Conservation (phyloP, 2,329 filamentous ascomycete species). For the Penicillium psychrosexuale region DNA sequence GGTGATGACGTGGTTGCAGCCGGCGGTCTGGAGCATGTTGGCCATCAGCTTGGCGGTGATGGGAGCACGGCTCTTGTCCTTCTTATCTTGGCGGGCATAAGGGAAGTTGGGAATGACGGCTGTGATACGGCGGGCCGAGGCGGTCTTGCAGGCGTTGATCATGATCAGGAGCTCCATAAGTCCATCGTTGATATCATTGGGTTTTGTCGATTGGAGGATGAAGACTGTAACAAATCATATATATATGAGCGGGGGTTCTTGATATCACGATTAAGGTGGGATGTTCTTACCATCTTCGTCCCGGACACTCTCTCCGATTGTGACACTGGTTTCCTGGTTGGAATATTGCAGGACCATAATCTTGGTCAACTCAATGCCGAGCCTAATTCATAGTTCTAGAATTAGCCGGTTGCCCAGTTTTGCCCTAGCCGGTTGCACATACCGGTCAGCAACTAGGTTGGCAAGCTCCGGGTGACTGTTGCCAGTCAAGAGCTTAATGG, state of each 20-base stretch:
- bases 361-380: conserved; percentile 65
- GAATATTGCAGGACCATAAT: conserved; percentile 67
- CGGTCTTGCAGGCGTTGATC: conserved; percentile 90
- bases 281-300: conserved; percentile 75
- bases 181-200: conserved; percentile 95
- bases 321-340: conserved; percentile 65
- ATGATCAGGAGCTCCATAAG: conserved; percentile 98
- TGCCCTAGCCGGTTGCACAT: conserved; percentile 25
- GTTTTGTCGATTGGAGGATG: conserved; percentile 90
- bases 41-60: conserved; percentile 95
- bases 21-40: conserved; percentile 94
- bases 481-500: conserved; percentile 71
- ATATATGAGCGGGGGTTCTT: not conserved
- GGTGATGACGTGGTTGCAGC: conserved; percentile 89
- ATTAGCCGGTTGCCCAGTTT: conserved; percentile 13
- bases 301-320: conserved; percentile 90
- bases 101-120: conserved; percentile 95
- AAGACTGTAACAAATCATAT: conserved; percentile 60
- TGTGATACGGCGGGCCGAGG: conserved; percentile 84
- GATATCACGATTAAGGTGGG: conserved; percentile 12
- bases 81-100: conserved; percentile 96
- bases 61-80: conserved; percentile 91
- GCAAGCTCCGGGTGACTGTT: conserved; percentile 72
- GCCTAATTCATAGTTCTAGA: conserved; percentile 38
- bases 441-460: conserved; percentile 66